phyloP scores from a whole-genome alignment of 352 stramenopile species.

The Phytophthora multivora region DNA sequence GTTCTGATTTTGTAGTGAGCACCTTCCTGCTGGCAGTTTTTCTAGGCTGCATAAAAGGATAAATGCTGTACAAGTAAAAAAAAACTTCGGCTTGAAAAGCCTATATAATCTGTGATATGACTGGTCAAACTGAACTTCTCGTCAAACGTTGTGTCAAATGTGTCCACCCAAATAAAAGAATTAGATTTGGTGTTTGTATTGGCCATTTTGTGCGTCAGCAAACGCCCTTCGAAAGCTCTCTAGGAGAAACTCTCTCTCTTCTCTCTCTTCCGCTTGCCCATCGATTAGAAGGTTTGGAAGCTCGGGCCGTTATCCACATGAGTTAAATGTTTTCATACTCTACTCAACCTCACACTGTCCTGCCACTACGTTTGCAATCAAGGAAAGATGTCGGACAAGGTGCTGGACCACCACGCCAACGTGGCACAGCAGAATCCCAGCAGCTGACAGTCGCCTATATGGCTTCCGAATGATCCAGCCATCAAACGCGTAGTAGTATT shows the following conservation, averaged over 20 bases:
- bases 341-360: too few relatives aligned
- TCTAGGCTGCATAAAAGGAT: conserved; percentile 1
- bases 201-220: not conserved
- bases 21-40: not conserved
- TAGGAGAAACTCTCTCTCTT: not conserved
- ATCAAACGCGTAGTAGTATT: conserved; percentile 39
- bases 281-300: conserved; percentile 17
- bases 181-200: conserved; percentile 17
- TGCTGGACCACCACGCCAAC: conserved; percentile 5
- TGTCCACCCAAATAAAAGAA: not conserved
- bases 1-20: conserved; percentile 23
- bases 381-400: not conserved
- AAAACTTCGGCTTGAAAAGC: conserved; percentile 3
- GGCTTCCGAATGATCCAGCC: conserved; percentile 4
- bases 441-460: not conserved
- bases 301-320: not conserved
- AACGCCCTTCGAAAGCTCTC: not conserved
- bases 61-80: too few relatives aligned
- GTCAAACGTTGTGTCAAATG: not conserved
- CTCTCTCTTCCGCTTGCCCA: conserved; percentile 17
- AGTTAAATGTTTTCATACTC: not conserved
- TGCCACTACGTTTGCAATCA: conserved; percentile 2
- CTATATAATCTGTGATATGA: not conserved
- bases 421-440: not conserved
- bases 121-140: conserved; percentile 1